Conservation (phyloP, 1,284 basidiomycete genomes). For the Coniophora puteana region DNA sequence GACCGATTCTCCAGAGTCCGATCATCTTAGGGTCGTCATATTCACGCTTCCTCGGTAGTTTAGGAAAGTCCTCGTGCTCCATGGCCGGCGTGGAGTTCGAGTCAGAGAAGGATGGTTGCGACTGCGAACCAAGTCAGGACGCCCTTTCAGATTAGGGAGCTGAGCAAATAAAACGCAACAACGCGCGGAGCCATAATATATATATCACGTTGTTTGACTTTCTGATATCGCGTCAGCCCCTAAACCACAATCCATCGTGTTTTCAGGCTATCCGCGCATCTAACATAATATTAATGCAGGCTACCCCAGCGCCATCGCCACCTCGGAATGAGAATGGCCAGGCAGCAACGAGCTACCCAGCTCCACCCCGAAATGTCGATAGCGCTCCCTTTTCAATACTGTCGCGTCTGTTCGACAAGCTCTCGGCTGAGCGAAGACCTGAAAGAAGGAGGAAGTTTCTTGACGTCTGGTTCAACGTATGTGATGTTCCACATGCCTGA, state of each 20-base stretch:
- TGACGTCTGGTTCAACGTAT: constrained; percentile 71
- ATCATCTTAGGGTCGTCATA: constrained; percentile 73
- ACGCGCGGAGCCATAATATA: too few species aligned
- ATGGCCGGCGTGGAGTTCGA: too few species aligned
- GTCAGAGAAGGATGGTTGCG: too few species aligned
- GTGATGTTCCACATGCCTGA: constrained; percentile 23
- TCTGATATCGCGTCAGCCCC: too few species aligned
- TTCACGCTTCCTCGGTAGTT: constrained; percentile 30
- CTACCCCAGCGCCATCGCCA: constrained; percentile 51
- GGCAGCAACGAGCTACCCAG: constrained; percentile 35
- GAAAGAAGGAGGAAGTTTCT: constrained; percentile 64
- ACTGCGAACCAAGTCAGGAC: too few species aligned
- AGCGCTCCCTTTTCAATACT: constrained; percentile 68
- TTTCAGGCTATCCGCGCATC: too few species aligned
- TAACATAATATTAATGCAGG: constrained; percentile 43
- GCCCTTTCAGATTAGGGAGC: too few species aligned
- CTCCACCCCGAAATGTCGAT: constrained; percentile 58
- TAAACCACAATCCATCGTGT: too few species aligned
- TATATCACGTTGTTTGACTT: too few species aligned
- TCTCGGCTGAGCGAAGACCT: constrained; percentile 65
- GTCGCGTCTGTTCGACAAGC: constrained; percentile 62
- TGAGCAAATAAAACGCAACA: too few species aligned
- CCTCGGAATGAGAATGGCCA: constrained; percentile 17
- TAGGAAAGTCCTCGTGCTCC: constrained; percentile 24
- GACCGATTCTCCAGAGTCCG: constrained; percentile 91